A percentile compares a stretch with the other conserved stretches of the same genome.
phyloP scores from a whole-genome alignment of 2,329 filamentous ascomycete genomes.

The Gnomoniopsis smithogilvyi region DNA sequence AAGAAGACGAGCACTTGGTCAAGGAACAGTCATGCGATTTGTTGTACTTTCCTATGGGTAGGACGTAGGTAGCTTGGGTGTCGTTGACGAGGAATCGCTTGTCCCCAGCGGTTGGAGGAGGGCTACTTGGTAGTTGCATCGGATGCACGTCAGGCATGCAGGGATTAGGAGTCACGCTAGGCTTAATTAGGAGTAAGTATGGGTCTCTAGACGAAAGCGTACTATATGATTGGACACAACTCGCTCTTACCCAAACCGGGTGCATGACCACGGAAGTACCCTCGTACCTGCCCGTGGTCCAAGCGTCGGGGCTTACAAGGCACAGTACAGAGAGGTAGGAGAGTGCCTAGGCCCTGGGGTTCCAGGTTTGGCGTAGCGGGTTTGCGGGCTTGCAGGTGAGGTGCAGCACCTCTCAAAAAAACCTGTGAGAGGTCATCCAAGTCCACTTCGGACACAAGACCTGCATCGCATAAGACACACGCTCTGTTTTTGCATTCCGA shows the following conservation, averaged over 20 bases:
- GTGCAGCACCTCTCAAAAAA: conserved; percentile 11
- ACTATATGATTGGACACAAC: conserved; percentile 16
- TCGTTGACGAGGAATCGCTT: too few species aligned
- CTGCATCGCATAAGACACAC: background rate
- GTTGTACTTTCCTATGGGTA: too few species aligned
- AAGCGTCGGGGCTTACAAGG: background rate
- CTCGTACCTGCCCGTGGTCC: background rate
- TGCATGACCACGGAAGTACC: background rate
- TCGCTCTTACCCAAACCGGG: background rate
- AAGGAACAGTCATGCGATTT: too few species aligned
- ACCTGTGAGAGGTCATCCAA: background rate
- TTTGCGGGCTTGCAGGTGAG: conserved; percentile 4
- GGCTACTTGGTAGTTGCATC: too few species aligned
- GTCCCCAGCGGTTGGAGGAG: too few species aligned
- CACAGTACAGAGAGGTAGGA: too few species aligned
- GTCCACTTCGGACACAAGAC: background rate
- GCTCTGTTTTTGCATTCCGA: conserved; percentile 13
- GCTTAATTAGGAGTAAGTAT: background rate
- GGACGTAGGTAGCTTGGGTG: too few species aligned
- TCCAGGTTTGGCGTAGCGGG: too few species aligned
- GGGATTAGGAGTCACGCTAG: background rate
- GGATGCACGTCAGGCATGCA: conserved; percentile 5
- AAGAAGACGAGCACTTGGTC: too few species aligned
- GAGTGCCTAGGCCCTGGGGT: too few species aligned
- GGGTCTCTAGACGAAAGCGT: conserved; percentile 14